Evolutionary conservation across 2,329 filamentous ascomycete species (phyloP).

Genomic region (Triangularia verruculosa): DNA sequence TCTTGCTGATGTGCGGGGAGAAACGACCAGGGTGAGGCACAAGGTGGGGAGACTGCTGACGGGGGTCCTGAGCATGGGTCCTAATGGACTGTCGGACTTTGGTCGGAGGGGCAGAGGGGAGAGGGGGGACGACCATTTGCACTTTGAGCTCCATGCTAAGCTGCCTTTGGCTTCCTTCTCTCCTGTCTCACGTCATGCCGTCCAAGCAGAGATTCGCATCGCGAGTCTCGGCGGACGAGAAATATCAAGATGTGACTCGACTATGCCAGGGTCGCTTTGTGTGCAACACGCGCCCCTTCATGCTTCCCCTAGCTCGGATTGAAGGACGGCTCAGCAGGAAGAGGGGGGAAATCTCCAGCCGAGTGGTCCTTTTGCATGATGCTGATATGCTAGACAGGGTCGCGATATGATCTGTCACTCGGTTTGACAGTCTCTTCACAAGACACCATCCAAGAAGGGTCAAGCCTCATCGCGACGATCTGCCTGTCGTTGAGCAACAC

Average conservation of each 20-base stretch:
- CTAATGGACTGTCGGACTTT: conserved; percentile 19
- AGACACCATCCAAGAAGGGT: conserved; percentile 20
- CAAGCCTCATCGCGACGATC: conserved; percentile 21
- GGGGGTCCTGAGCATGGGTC: conserved; percentile 4
- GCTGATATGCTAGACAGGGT: conserved; percentile 4
- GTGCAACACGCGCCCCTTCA: not conserved
- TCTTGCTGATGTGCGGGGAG: conserved; percentile 27
- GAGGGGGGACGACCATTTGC: conserved; percentile 8
- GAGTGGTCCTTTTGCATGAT: conserved; percentile 3
- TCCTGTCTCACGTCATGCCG: conserved; percentile 18
- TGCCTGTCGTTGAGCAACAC: conserved; percentile 13
- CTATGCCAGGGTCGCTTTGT: not conserved
- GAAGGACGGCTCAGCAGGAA: not conserved
- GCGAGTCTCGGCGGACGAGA: conserved; percentile 2
- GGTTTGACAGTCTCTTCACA: not conserved
- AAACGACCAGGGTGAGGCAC: conserved; percentile 2
- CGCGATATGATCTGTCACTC: conserved; percentile 21
- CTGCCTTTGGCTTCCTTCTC: not conserved
- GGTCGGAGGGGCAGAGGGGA: conserved; percentile 16
- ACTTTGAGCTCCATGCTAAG: conserved; percentile 1
- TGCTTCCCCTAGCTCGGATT: not conserved
- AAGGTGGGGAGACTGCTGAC: conserved; percentile 23
- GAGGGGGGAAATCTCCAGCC: not conserved
- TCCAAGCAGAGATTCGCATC: conserved; percentile 6
- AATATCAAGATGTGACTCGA: not conserved